phyloP scores from a whole-genome alignment of 352 stramenopile genomes.

The Globisporangium spinosum region DNA sequence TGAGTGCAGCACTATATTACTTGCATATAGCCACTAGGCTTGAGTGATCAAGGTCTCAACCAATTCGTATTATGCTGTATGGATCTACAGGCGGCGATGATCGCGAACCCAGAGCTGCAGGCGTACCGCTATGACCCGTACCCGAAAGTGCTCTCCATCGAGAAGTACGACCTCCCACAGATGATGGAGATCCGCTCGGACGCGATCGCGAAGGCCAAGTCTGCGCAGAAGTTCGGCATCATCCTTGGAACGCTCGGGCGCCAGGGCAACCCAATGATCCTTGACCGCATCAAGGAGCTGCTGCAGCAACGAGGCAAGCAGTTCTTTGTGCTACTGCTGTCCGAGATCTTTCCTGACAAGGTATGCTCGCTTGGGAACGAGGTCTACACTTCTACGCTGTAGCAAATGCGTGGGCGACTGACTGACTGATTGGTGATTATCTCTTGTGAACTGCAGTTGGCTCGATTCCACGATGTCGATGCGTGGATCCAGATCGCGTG shows the following conservation, averaged over 20 bases:
- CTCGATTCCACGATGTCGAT: conserved; percentile 86
- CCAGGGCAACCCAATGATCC: conserved; percentile 96
- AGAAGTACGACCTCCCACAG: conserved; percentile 95
- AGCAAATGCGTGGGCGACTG: not conserved
- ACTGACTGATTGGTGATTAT: not conserved
- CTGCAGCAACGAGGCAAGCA: conserved; percentile 87
- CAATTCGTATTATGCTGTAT: not conserved
- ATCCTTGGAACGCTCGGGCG: conserved; percentile 98
- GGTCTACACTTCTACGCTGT: not conserved
- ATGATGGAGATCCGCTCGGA: conserved; percentile 93
- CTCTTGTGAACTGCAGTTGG: conserved; percentile 49
- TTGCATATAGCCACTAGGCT: not conserved
- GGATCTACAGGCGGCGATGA: conserved; percentile 91
- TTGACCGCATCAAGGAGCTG: conserved; percentile 90
- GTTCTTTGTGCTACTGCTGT: conserved; percentile 95
- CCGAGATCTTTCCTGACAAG: conserved; percentile 95
- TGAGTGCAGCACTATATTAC: not conserved
- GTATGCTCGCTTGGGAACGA: conserved; percentile 18
- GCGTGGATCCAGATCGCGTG: conserved; percentile 99
- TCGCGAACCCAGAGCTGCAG: conserved; percentile 94
- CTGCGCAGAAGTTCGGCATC: conserved; percentile 92
- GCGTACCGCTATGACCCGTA: conserved; percentile 99
- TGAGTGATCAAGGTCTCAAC: not conserved
- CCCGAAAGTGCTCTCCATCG: conserved; percentile 94
- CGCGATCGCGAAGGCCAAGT: conserved; percentile 69